These are phyloP conservation scores for Sporothrix variecibatus DNA, from an alignment of 2,329 filamentous ascomycete species.

Conservation along the genomic window DNA sequence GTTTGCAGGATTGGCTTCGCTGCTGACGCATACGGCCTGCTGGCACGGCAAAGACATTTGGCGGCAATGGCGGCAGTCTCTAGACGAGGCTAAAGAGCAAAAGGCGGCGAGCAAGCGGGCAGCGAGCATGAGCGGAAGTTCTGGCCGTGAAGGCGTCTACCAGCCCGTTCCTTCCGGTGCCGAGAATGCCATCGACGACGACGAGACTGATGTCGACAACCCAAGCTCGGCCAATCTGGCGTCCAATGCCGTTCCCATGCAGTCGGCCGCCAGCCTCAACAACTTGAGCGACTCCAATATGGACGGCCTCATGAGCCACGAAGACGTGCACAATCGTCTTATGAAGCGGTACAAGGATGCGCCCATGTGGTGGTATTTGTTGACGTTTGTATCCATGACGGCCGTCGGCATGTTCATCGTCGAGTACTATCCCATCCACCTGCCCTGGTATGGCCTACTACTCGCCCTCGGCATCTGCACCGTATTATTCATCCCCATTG, in stretches of 20 bases:
- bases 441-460: constrained; percentile 84
- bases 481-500: constrained; percentile 84
- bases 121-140: not conserved
- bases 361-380: constrained; percentile 77
- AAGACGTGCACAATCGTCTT: constrained; percentile 81
- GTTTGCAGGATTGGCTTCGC: constrained; percentile 77
- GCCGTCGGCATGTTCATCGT: constrained; percentile 80
- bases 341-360: constrained; percentile 84
- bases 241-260: constrained; percentile 26
- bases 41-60: constrained; percentile 85
- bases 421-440: constrained; percentile 79
- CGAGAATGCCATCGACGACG: not conserved
- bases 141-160: constrained; percentile 16
- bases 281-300: constrained; percentile 35
- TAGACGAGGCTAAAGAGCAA: constrained; percentile 56
- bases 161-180: constrained; percentile 18
- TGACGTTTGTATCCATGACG: constrained; percentile 74
- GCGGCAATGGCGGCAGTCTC: constrained; percentile 71
- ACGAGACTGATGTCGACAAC: constrained; percentile 29
- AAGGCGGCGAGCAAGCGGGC: constrained; percentile 1
- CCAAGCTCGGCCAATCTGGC: constrained; percentile 21
- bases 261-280: constrained; percentile 17
- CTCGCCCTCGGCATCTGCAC: constrained; percentile 76
- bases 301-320: constrained; percentile 64
- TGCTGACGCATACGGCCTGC: constrained; percentile 78